These are phyloP conservation scores for Xylaria longipes DNA, from an alignment of 495 filamentous ascomycete species.

Conservation along the genomic window DNA sequence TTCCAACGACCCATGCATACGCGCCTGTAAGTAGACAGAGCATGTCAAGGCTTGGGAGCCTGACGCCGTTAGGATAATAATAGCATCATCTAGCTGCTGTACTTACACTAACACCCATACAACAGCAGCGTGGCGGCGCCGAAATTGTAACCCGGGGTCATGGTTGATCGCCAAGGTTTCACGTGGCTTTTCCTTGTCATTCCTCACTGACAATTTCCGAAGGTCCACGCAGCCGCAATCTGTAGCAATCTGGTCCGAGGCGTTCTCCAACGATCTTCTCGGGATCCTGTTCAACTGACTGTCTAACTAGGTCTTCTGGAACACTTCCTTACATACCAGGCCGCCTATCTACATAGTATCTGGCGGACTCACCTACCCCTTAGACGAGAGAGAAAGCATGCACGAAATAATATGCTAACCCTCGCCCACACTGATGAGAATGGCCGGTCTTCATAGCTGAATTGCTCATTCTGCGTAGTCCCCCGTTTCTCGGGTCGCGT, in stretches of 20 bases:
- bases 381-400: neutral
- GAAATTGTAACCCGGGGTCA: conserved; percentile 11
- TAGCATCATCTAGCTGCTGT: conserved; percentile 20
- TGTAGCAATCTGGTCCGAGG: neutral
- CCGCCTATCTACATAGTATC: neutral
- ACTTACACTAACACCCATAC: neutral
- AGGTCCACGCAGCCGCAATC: conserved; percentile 16
- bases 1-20: conserved; percentile 27
- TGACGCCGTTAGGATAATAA: conserved; percentile 12
- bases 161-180: conserved; percentile 20
- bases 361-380: neutral
- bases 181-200: conserved; percentile 24
- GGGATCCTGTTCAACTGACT: neutral
- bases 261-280: neutral
- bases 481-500: neutral
- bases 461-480: neutral
- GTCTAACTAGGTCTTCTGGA: neutral
- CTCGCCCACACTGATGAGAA: neutral
- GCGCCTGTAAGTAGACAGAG: neutral
- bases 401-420: neutral
- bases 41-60: too few species aligned
- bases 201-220: conserved; percentile 8
- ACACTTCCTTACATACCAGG: neutral
- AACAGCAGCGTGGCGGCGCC: neutral
- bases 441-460: conserved; percentile 1